phyloP scores from a whole-genome alignment of 192 early-diverging fungal genomes.

The Rhizoclosmatium sp. region DNA sequence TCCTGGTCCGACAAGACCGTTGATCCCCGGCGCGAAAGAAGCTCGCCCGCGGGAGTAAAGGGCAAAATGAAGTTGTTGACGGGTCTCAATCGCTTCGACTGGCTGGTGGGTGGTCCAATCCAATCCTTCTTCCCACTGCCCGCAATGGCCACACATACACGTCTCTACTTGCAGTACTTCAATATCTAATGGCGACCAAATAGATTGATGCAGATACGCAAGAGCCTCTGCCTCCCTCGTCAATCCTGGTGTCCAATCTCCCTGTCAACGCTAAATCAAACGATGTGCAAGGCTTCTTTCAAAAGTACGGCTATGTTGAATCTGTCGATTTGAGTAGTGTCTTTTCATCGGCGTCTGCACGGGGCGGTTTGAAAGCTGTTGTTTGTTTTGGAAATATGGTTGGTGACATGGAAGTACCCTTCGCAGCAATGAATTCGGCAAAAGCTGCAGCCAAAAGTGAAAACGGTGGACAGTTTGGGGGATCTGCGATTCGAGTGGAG shows the following conservation, averaged over 20 bases:
- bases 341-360: background rate
- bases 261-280: slow-evolving; percentile 20
- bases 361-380: background rate
- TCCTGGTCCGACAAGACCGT: background rate
- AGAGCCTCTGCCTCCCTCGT: slow-evolving; percentile 11
- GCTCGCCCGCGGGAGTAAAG: slow-evolving; percentile 15
- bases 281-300: slow-evolving; percentile 25
- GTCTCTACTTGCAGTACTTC: background rate
- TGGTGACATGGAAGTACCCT: background rate
- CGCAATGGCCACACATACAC: background rate
- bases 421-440: slow-evolving; percentile 23
- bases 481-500: slow-evolving; percentile 2
- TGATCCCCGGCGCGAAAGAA: background rate
- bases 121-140: background rate
- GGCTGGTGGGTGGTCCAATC: slow-evolving; percentile 6
- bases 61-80: slow-evolving; percentile 36
- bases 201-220: slow-evolving; percentile 25
- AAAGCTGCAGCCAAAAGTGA: slow-evolving; percentile 1
- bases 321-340: slow-evolving; percentile 7
- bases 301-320: slow-evolving; percentile 13
- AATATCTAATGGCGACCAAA: background rate
- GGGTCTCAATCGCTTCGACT: slow-evolving; percentile 11
- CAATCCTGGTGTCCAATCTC: slow-evolving; percentile 16
- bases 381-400: background rate
- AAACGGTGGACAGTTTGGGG: slow-evolving; percentile 20